phyloP scores from a whole-genome alignment of 352 stramenopile genomes.

The Saprolegnia diclina region DNA sequence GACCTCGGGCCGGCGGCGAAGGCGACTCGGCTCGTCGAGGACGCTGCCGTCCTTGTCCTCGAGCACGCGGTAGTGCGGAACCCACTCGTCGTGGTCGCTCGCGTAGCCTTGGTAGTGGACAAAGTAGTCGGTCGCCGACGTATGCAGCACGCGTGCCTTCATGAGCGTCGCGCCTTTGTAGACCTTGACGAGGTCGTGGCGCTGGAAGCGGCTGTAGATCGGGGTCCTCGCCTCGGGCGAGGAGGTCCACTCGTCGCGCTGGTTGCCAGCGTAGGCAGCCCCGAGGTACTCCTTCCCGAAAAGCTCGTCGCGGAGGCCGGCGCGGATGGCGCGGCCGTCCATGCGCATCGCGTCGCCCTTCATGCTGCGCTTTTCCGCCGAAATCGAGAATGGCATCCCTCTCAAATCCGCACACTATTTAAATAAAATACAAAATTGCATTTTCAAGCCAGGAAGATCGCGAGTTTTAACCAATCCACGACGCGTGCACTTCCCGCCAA shows the following conservation, averaged over 20 bases:
- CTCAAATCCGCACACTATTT: no score
- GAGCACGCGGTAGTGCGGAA: constrained; percentile 17
- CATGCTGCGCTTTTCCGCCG: neutral
- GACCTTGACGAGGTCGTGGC: constrained; percentile 15
- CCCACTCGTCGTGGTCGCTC: constrained; percentile 1
- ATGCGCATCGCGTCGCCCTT: neutral
- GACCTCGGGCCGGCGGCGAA: neutral
- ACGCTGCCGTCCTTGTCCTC: constrained; percentile 10
- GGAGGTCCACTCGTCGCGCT: no score
- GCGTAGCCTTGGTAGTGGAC: constrained; percentile 16
- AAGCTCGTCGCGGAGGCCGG: neutral
- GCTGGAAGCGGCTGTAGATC: constrained; percentile 2
- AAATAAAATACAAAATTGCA: no score
- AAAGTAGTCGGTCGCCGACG: constrained; percentile 13
- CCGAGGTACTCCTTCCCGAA: neutral
- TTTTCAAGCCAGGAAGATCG: neutral
- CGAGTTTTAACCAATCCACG: neutral
- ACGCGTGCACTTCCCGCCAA: neutral
- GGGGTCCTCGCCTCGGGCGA: no score
- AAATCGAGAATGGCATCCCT: neutral
- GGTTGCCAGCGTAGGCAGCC: neutral
- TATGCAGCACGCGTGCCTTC: constrained; percentile 14
- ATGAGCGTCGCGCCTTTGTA: neutral
- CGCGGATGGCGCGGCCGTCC: neutral
- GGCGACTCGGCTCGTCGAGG: neutral